Evolutionary conservation across 768 basidiomycete genomes (phyloP), one percentile per base, ranked within the genome.

Genomic region (Termitomyces heimii): DNA sequence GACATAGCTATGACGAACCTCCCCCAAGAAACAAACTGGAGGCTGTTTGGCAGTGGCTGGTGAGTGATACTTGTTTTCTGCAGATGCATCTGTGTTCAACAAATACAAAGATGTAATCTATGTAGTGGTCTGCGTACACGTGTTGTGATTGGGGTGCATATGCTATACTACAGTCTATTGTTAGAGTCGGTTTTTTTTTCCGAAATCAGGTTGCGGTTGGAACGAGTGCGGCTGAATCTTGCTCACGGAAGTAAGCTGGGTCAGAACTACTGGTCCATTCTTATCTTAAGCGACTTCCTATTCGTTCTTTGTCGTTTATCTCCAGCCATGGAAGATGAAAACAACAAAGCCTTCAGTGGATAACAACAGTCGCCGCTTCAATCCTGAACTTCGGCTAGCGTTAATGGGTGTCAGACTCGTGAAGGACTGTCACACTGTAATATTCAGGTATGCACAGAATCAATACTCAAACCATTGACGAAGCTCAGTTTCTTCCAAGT

Each of bases 31-130:
- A 88, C 67, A 81, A 72, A 64, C 0, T 72, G 3, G 89, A 89
- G 56, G 82, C 82, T 28, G 78, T 92, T 71, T 94, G 92, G 92
- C 72, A 70, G 57, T 89, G 86, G 86, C 71, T 94, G 69, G 88
- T 94, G 60, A 75, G 87, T 73, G 24, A 57, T 13, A 12, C 35
- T n/a, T 20, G 10, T 52, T n/a, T 26, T 48, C 2, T 18, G 35
- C 6, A 12, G 6, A 9, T 20, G 13, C 37, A 32, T 53, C 18
- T 6, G 10, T n/a, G 16, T 13, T 42, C 14, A 52, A 20, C 14
- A 4, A 6, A 14, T 8, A 22, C 26, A 14, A 34, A 53, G 52
- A 53, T 54, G 57, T 58, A 47, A 53, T 8, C 32, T 24, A 9
- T 18, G 8, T n/a, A 35, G 22, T 50, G 9, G 22, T 29, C 34